phyloP scores from a whole-genome alignment of 331 rosid species.

The Telfairia occidentalis region DNA sequence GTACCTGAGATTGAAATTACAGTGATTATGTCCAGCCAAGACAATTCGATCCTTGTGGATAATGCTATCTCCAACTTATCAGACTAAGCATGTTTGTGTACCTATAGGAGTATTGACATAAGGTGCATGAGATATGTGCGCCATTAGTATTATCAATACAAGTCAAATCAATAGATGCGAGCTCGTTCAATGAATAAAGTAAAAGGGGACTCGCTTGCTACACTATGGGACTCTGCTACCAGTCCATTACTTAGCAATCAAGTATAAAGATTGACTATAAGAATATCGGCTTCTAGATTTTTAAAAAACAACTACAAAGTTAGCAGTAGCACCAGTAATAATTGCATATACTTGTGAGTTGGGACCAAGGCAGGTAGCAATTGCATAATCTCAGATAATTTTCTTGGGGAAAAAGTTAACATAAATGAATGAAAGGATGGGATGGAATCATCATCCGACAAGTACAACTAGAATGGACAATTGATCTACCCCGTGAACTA shows the following conservation, averaged over 20 bases:
- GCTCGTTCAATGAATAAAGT: neutral
- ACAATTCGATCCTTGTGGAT: neutral
- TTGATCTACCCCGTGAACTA: neutral
- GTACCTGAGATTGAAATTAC: neutral
- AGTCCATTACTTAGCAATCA: neutral
- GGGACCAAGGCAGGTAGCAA: neutral
- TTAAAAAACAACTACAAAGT: neutral
- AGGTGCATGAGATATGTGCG: slow-evolving; percentile 1
- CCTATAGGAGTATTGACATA: neutral
- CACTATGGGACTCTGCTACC: neutral
- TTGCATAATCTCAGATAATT: neutral
- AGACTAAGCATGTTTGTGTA: neutral
- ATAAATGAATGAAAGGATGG: neutral
- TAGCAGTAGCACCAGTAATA: neutral
- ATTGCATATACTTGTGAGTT: neutral
- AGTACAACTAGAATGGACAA: neutral
- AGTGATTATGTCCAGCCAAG: neutral
- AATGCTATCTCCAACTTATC: neutral
- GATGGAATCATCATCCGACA: neutral
- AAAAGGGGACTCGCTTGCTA: neutral
- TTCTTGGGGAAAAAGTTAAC: neutral
- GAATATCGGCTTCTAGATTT: neutral
- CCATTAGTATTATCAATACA: neutral
- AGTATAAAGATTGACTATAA: neutral
- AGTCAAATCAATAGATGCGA: neutral